phyloP scores from a whole-genome alignment of 176 grass and related monocot species.

The Rhynchospora tenuis region DNA sequence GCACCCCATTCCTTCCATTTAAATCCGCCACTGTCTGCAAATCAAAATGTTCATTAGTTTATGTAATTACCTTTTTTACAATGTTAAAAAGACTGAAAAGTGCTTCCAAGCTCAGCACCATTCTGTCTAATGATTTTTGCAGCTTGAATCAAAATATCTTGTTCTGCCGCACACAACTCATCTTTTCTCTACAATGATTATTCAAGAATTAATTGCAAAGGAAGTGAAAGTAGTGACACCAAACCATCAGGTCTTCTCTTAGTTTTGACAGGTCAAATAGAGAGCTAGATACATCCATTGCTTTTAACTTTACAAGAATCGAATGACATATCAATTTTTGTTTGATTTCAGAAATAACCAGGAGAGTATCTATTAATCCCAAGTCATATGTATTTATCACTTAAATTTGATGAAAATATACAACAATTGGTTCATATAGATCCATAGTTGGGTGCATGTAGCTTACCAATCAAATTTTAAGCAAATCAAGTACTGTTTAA shows the following conservation, averaged over 20 bases:
- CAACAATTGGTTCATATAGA: background rate
- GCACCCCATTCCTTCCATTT: too few species aligned
- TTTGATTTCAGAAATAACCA: background rate
- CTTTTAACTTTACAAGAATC: background rate
- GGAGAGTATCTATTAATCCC: background rate
- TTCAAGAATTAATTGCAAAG: background rate
- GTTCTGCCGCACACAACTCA: constrained; percentile 48
- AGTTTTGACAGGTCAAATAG: background rate
- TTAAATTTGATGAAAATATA: background rate
- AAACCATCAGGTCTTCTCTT: background rate
- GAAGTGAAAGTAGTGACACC: background rate
- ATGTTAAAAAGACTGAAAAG: constrained; percentile 9
- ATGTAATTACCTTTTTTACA: background rate
- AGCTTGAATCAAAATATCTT: constrained; percentile 65
- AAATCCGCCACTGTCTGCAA: background rate
- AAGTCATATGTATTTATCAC: background rate
- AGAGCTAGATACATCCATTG: background rate
- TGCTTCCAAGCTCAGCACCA: constrained; percentile 39
- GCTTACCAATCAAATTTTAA: background rate
- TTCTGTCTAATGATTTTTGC: constrained; percentile 39
- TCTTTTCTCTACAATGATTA: constrained; percentile 38
- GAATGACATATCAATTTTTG: background rate
- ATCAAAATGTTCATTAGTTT: background rate
- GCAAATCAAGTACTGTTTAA: background rate
- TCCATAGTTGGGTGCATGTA: background rate